Base-by-base conservation (phyloP, 148 eudicot species). In the Euryodendron excelsum region DNA sequence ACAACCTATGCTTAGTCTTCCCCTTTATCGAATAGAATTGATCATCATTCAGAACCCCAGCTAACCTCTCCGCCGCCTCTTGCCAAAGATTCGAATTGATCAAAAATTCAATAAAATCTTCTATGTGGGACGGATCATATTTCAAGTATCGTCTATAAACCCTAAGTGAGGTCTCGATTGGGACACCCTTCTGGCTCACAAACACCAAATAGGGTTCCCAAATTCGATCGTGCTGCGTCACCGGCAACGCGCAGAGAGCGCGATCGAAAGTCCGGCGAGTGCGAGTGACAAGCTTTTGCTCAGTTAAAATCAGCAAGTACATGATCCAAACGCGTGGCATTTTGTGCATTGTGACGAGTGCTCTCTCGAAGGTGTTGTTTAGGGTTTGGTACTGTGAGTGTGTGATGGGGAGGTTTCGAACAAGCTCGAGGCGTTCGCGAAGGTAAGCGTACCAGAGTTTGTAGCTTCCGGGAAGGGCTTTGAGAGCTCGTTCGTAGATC, bases 301-400 rank as follows among this genome's bases (percentile, higher is more conserved):
- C 73, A 5, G 89, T 90, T 71, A 96, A 82, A 31, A 82, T 84
- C 48, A 56, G 80, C 69, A 96, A 61, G 48, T 91, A 96, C 99
- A 93, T 93, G 62, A 90, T 89, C 99, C 99, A 96, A 79, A 93
- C 86, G 0, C 98, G 82, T 0, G 99, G 99, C 99, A 93, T 93
- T 73, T 96, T 96, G 79, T 96, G 99, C 99, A 96, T 93, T 1
- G 94, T 90, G 25, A 92, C 94, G 1, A 96, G 84, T 21, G 98
- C 94, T 2, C 99, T 75, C 36, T 96, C 99, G 64, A 96, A 96
- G 11, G 98, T 91, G 79, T 96, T 96, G 62, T 96, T 89, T 7
- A 96, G 91, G 28, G 91, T 81, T 71, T 90, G 88, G 50, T 87
- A 91, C 20, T 87, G 88, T 0, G 89, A 69, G 65, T 90, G 91